These are phyloP conservation scores for Dictyostelium capitatum DNA, from an alignment of 78 protist species.

Conservation along the genomic window DNA sequence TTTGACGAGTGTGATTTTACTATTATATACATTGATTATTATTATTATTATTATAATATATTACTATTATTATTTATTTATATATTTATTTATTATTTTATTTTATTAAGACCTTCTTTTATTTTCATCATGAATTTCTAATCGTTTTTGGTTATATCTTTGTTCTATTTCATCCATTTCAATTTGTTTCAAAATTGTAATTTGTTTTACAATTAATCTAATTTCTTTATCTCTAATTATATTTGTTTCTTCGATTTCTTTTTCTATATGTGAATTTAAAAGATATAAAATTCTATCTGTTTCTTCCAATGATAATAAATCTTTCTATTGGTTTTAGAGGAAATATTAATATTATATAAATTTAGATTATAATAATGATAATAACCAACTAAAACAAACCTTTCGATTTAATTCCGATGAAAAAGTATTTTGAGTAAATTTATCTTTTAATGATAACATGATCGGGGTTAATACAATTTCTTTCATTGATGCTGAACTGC, in stretches of 20 bases:
- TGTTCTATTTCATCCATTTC: constrained; percentile 32
- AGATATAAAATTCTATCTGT: constrained; percentile 35
- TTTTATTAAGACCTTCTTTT: constrained; percentile 16
- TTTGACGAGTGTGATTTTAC: background rate
- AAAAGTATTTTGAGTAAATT: constrained; percentile 34
- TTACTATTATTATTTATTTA: background rate
- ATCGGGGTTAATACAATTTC: constrained; percentile 50
- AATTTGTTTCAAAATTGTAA: constrained; percentile 2
- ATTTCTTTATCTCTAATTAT: constrained; percentile 30
- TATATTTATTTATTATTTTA: background rate
- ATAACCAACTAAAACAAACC: background rate
- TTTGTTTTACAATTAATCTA: constrained; percentile 30
- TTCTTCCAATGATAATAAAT: constrained; percentile 71
- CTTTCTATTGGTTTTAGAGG: constrained; percentile 9
- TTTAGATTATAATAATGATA: background rate
- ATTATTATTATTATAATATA: background rate
- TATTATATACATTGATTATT: background rate
- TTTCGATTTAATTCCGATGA: constrained; percentile 51
- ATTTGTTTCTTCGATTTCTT: constrained; percentile 32
- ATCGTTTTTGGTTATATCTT: constrained; percentile 20
- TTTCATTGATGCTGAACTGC: background rate
- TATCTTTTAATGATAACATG: constrained; percentile 61
- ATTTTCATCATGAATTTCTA: constrained; percentile 50
- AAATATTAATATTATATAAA: background rate
- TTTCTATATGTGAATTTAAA: constrained; percentile 18